Evolutionary conservation across 306 rosid genomes (phyloP), one percentile per base, ranked within the genome.

Genomic region (Citrullus amarus): DNA sequence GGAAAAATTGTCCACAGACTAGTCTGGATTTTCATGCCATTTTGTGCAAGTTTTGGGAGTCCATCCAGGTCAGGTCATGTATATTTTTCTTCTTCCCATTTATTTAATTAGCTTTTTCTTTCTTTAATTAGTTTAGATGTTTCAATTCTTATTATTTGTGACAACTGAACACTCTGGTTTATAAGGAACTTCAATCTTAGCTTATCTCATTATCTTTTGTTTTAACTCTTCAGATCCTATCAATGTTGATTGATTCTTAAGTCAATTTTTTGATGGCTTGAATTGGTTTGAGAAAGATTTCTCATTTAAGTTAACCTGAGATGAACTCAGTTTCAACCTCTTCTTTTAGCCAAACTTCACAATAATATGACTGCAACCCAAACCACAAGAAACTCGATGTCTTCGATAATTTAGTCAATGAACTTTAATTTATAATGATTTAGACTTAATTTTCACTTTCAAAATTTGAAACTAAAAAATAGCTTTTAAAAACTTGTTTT

Each of bases 11-110:
- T 68, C 30, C 74, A 63, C 46, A 65, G 74, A 67, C 53, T 67
- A 48, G 59, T 28, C 77, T 50, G 77, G 77, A 72, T 46, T 72
- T 72, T 72, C 77, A 72, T 72, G 77, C 75, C 75, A 68, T 68
- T 43, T 68, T 68, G 72, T 68, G 75, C 59, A 72, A 72, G 78
- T 73, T 73, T 51, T 73, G 78, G 62, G 78, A 51, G 78, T 51
- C 61, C 78, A 71, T 71, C 59, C 59, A 48, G 77, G 60, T n/a
- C 72, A 66, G 16, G 15, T 67, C 78, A 15, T 72, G 77, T 73
- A 73, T 73, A 73, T 73, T 51, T 73, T 22, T 72, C 57, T 70
- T 70, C 55, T 46, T 72, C 41, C 78, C 79, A 76, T 38, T 76
- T 55, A 76, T 76, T 76, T 18, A 56, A 56, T 38, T 51, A 50